phyloP scores from a whole-genome alignment of 225 moss, liverwort and hornwort species.

The Physcomitrium patens region DNA sequence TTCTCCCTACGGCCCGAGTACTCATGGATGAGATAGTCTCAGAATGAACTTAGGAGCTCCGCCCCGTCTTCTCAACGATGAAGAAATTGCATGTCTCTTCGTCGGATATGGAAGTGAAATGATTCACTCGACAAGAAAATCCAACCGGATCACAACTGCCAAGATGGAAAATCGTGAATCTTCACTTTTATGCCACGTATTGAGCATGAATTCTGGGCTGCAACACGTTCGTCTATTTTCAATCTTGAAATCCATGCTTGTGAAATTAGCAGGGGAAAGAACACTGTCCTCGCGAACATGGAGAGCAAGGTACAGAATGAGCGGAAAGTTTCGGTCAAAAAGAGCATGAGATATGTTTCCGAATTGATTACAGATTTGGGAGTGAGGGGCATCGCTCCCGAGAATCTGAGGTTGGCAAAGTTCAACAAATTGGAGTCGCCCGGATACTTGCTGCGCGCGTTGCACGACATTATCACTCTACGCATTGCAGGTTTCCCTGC shows the following conservation, averaged over 20 bases:
- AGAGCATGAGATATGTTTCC: constrained; percentile 49
- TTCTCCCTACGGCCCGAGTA: too few relatives aligned
- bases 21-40: too few relatives aligned
- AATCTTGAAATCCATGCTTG: background rate
- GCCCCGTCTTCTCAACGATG: too few relatives aligned
- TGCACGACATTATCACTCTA: constrained; percentile 39
- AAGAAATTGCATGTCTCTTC: background rate
- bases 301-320: constrained; percentile 25
- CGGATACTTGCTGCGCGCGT: constrained; percentile 34
- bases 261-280: background rate
- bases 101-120: background rate
- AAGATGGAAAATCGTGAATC: background rate
- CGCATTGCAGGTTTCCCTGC: constrained; percentile 23
- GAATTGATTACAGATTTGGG: constrained; percentile 43
- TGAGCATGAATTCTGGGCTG: too few relatives aligned
- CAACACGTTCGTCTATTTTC: too few relatives aligned
- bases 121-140: too few relatives aligned
- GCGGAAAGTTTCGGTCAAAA: constrained; percentile 35
- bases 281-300: constrained; percentile 21
- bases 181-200: too few relatives aligned
- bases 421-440: constrained; percentile 44
- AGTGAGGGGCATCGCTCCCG: constrained; percentile 41
- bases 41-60: too few relatives aligned
- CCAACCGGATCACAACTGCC: background rate
- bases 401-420: constrained; percentile 53